phyloP scores from a whole-genome alignment of 306 rosid genomes.

The Hylodesmum podocarpum region DNA sequence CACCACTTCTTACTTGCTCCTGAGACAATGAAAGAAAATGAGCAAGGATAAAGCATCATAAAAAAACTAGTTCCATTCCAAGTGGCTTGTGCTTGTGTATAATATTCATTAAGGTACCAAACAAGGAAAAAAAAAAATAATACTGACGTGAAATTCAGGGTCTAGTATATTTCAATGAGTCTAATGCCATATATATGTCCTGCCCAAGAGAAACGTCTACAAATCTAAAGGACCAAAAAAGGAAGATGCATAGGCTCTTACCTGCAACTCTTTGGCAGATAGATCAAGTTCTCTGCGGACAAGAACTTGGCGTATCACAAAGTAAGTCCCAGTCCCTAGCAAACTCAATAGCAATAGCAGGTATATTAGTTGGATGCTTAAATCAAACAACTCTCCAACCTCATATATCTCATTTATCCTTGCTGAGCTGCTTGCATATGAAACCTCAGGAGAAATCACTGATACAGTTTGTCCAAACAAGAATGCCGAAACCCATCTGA shows the following conservation, averaged over 20 bases:
- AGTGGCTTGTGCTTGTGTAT: neutral
- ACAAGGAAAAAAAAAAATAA: neutral
- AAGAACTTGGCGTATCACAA: slow-evolving; percentile 90
- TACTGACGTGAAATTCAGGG: slow-evolving; percentile 11
- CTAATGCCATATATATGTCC: neutral
- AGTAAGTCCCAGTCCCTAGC: slow-evolving; percentile 85
- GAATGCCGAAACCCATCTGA: slow-evolving; percentile 51
- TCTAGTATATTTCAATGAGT: slow-evolving; percentile 18
- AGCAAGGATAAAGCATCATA: neutral
- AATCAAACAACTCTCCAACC: slow-evolving; percentile 80
- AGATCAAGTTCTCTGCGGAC: slow-evolving; percentile 97
- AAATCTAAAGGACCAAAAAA: slow-evolving; percentile 9
- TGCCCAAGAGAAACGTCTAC: slow-evolving; percentile 5
- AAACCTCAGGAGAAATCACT: slow-evolving; percentile 56
- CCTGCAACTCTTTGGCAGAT: slow-evolving; percentile 98
- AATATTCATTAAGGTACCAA: neutral
- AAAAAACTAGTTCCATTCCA: slow-evolving; percentile 17
- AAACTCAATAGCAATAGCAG: slow-evolving; percentile 67
- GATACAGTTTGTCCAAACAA: slow-evolving; percentile 61
- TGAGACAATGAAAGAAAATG: slow-evolving; percentile 38
- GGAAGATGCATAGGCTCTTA: slow-evolving; percentile 34
- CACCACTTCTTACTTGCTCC: slow-evolving; percentile 98
- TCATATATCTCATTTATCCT: slow-evolving; percentile 65
- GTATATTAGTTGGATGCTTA: slow-evolving; percentile 86
- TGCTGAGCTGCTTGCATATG: slow-evolving; percentile 53